A percentile compares a stretch with the other conserved stretches of the same genome.
Conservation (phyloP, 2,329 filamentous ascomycete genomes). For the Teratosphaeria zuluensis region DNA sequence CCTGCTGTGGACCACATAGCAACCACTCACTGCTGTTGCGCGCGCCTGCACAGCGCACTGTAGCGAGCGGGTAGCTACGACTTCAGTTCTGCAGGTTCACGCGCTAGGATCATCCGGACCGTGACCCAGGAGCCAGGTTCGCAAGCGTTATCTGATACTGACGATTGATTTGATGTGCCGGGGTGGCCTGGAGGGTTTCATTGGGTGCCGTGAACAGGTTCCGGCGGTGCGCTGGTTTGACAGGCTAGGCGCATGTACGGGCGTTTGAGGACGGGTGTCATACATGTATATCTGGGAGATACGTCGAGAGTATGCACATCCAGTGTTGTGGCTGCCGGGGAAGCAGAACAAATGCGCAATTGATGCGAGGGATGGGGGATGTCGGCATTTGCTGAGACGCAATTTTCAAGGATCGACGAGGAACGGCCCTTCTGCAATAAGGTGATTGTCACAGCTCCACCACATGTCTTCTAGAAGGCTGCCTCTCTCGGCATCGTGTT, state of each 20-base stretch:
- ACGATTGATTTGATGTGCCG: background rate
- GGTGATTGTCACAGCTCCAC: background rate
- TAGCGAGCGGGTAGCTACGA: background rate
- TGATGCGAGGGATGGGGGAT: background rate
- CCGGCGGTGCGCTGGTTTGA: background rate
- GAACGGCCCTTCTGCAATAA: background rate
- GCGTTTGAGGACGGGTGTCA: background rate
- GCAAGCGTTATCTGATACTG: background rate
- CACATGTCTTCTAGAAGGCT: conserved; percentile 5
- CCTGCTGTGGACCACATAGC: background rate
- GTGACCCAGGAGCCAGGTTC: conserved; percentile 4
- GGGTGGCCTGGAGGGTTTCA: background rate
- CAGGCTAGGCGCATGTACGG: background rate
- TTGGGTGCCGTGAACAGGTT: background rate
- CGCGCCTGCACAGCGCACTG: background rate
- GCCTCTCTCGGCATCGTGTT: conserved; percentile 10
- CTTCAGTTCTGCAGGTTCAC: conserved; percentile 1
- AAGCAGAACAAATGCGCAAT: background rate
- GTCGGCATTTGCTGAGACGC: background rate
- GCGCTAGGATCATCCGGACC: conserved; percentile 1
- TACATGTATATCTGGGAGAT: background rate
- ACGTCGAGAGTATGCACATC: background rate
- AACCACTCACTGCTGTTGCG: background rate
- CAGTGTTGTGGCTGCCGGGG: conserved; percentile 1
- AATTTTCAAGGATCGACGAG: background rate